These are phyloP conservation scores for Chalciporus sphaerocephalus DNA, from an alignment of 768 basidiomycete species.

Conservation along the genomic window DNA sequence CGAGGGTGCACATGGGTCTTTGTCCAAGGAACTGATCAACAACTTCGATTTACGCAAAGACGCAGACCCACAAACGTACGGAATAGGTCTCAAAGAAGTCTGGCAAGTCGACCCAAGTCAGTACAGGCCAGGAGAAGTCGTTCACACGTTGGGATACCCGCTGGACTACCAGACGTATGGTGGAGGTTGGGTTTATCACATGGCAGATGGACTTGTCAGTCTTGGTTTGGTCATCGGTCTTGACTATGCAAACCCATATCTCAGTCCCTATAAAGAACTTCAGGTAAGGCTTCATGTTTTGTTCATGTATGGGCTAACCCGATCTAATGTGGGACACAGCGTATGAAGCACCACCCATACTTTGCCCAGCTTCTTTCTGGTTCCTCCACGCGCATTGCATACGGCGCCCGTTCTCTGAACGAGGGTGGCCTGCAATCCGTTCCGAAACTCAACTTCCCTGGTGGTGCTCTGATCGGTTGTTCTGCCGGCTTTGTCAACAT, in stretches of 20 bases:
- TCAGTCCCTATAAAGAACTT: slow-evolving; percentile 88
- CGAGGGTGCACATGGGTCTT: slow-evolving; percentile 91
- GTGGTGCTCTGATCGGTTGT: slow-evolving; percentile 92
- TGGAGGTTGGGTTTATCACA: slow-evolving; percentile 93
- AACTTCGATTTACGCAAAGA: slow-evolving; percentile 67
- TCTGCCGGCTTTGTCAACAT: slow-evolving; percentile 95
- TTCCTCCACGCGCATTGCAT: slow-evolving; percentile 72
- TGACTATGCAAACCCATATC: slow-evolving; percentile 91
- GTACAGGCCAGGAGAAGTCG: slow-evolving; percentile 69
- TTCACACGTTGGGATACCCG: slow-evolving; percentile 95
- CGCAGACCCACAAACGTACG: slow-evolving; percentile 88
- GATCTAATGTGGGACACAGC: slow-evolving; percentile 33
- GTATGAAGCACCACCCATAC: slow-evolving; percentile 96
- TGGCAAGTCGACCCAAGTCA: slow-evolving; percentile 75
- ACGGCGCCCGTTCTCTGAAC: slow-evolving; percentile 84
- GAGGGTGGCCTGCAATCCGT: slow-evolving; percentile 94
- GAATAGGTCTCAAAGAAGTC: slow-evolving; percentile 94
- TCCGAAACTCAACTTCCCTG: slow-evolving; percentile 83
- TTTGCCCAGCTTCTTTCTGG: slow-evolving; percentile 77
- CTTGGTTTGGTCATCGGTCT: slow-evolving; percentile 89
- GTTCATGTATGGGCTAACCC: neutral
- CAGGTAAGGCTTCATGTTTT: slow-evolving; percentile 52
- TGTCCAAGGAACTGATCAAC: slow-evolving; percentile 74
- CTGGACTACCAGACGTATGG: slow-evolving; percentile 73
- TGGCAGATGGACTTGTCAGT: slow-evolving; percentile 86